Base-by-base conservation (phyloP, 164 flowering plant species). In the Magnolia kwangsiensis region DNA sequence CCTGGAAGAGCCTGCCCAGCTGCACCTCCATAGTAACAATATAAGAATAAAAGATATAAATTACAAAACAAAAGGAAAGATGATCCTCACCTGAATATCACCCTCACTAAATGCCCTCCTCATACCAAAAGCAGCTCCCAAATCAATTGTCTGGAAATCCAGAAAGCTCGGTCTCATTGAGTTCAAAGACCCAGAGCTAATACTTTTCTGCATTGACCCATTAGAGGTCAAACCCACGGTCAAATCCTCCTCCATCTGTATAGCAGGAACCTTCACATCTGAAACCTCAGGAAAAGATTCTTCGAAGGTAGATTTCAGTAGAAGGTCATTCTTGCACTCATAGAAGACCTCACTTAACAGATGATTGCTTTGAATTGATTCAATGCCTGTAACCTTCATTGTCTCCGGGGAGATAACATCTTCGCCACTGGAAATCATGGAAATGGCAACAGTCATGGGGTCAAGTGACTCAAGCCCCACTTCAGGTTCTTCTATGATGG, bases 101-200 rank as follows among this genome's bases (percentile, higher is more conserved):
- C 99, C 98, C 79, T 92, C 99, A 78, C 99, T 96, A 83, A 81
- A 93, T 45, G 98, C 91, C 79, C 98, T 86, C 79, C 98, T 84
- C 94, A 96, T 90, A 72, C 97, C 97, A 87, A 90, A 89, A 78
- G 74, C 95, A 73, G 85, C 76, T 67, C 84, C 87, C 18, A 94
- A 86, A 80, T 92, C 92, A 79, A 88, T 45, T 45, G 85, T 86
- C 20, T 87, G 83, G 69, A 91, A 87, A 79, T 91, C 91, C 69
- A 87, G 82, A 76, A 92, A 94, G 74, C 73, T 86, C 1, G 95
- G 92, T 81, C 83, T 85, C 90, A 88, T 84, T 69, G 97, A 89
- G 81, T 80, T 85, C 78, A 96, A 84, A 79, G 90, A 87, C 58
- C 87, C 89, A 8, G 88, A 87, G 84, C 99, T 96, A 51, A 83